Evolutionary conservation across 305 asterid genomes (phyloP), one percentile per base, ranked within the genome.

Genomic region (Rubia peregrina): DNA sequence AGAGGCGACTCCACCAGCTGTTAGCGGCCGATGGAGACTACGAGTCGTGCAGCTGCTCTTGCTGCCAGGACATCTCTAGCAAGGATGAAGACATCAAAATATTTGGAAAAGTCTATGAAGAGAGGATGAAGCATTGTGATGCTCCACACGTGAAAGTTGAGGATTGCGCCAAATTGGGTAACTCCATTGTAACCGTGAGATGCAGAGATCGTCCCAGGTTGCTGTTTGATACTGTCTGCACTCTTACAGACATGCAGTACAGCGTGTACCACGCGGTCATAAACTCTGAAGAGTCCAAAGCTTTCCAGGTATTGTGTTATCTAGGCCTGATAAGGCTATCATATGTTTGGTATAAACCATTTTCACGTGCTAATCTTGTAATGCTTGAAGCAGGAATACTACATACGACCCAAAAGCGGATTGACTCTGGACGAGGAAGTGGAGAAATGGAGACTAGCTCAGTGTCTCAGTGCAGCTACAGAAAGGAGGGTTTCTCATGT

Each of bases 1-100:
- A 93, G 83, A 84, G 97, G 77, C 90, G 98, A 79, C 98, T 93
- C 73, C 98, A 93, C 85, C 96, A 93, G 85, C 74, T 93, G 72
- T 81, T 93, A 96, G 85, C 86, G 12, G 92, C 86, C 6, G 95
- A 89, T 65, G 22, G 84, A 33, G 96, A 93, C 82, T 90, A 88
- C 24, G 85, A 87, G 82, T 82, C 59, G 11, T 86, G 93, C 38
- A 3, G 38, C 60, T 76, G 91, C 70, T 85, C 82, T 36, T 84
- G 96, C 41, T 82, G 89, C 51, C 59, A 53, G 9, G 74, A 80
- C 10, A 80, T 77, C 5, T 69, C 70, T 3, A 56, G 70, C 33
- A 55, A 80, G 0, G 78, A 80, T 42, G 87, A 83, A 1, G 86
- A 77, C 17, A 61, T 48, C 7, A 48, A 12, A 1, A 17, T 83